phyloP scores from a whole-genome alignment of 2,329 filamentous ascomycete genomes.

The Elsinoe perseae region DNA sequence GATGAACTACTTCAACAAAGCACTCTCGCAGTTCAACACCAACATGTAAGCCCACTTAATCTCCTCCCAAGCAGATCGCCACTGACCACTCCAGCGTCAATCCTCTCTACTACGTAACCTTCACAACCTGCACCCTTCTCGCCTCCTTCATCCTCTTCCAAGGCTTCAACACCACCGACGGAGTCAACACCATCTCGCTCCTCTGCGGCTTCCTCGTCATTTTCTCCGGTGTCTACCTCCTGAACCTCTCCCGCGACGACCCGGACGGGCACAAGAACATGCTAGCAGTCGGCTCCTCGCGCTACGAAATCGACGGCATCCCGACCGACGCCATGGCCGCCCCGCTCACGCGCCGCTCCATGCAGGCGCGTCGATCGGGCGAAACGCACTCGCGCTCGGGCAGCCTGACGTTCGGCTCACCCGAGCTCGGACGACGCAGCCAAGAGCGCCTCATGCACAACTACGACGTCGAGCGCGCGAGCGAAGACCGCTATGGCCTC shows the following conservation, averaged over 20 bases:
- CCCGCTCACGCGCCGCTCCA: constrained; percentile 82
- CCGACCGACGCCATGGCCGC: constrained; percentile 88
- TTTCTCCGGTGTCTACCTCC: constrained; percentile 88
- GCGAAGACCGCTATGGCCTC: constrained; percentile 52
- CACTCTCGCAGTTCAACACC: constrained; percentile 89
- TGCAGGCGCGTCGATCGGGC: constrained; percentile 73
- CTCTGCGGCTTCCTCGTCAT: constrained; percentile 90
- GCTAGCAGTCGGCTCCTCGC: constrained; percentile 44
- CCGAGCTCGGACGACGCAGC: constrained; percentile 49
- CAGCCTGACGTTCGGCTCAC: constrained; percentile 28
- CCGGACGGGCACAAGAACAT: constrained; percentile 63
- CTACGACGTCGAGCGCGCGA: constrained; percentile 74
- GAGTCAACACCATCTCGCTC: constrained; percentile 85
- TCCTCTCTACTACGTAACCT: constrained; percentile 93
- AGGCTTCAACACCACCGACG: constrained; percentile 90
- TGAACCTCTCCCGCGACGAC: constrained; percentile 90
- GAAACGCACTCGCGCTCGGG: constrained; percentile 50
- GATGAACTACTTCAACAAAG: constrained; percentile 99
- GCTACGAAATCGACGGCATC: constrained; percentile 59
- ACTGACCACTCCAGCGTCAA: constrained; percentile 59
- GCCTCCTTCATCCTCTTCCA: constrained; percentile 94
- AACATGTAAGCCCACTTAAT: constrained; percentile 72
- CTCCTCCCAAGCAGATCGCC: background rate
- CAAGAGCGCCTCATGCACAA: constrained; percentile 64
- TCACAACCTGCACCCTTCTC: constrained; percentile 87